phyloP scores from a whole-genome alignment of 495 filamentous ascomycete genomes.

The Penicillium lividum region DNA sequence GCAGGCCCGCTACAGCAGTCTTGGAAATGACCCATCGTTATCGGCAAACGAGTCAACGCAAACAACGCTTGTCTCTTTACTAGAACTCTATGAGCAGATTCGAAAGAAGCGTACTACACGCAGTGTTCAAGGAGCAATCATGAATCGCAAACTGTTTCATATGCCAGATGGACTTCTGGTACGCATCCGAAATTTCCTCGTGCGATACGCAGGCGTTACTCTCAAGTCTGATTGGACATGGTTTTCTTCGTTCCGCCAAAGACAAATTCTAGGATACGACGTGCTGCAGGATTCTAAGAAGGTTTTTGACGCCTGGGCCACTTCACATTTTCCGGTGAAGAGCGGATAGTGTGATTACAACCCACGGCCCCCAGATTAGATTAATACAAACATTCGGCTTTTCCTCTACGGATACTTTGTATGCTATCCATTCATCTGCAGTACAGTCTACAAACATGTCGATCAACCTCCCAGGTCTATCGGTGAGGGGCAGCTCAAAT shows the following conservation, averaged over 20 bases:
- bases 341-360: background rate
- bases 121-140: slow-evolving; percentile 47
- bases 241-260: slow-evolving; percentile 15
- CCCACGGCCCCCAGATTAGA: background rate
- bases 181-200: slow-evolving; percentile 36
- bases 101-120: slow-evolving; percentile 56
- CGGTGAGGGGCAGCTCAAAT: background rate
- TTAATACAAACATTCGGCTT: background rate
- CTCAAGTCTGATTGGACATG: slow-evolving; percentile 23
- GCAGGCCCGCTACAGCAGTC: background rate
- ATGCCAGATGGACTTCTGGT: slow-evolving; percentile 52
- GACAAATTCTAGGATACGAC: slow-evolving; percentile 18
- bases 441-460: too few species aligned
- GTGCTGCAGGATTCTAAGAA: slow-evolving; percentile 6
- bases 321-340: background rate
- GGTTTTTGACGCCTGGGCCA: slow-evolving; percentile 11
- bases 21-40: background rate
- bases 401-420: background rate
- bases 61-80: slow-evolving; percentile 20
- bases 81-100: slow-evolving; percentile 55
- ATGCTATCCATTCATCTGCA: too few species aligned
- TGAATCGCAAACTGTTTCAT: slow-evolving; percentile 55
- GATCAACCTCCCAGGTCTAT: background rate
- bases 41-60: slow-evolving; percentile 28
- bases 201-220: slow-evolving; percentile 16